Conservation (phyloP, 352 stramenopile species). For the Pelagophyceae sp. region DNA sequence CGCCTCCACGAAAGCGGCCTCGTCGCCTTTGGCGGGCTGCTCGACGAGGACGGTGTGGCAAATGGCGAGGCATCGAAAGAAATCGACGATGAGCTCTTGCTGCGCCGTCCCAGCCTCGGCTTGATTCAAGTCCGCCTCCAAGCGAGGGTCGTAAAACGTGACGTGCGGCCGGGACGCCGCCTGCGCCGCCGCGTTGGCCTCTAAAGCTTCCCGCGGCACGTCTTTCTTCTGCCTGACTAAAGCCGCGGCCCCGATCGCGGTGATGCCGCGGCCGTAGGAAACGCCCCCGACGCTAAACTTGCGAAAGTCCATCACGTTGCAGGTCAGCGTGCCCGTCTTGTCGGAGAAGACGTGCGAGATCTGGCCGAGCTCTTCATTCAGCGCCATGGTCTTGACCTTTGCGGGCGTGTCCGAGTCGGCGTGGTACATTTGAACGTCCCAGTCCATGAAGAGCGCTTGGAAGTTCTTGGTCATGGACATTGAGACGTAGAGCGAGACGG, state of each 20-base stretch:
- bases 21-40: too few species aligned
- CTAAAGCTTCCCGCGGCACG: conserved; percentile 48
- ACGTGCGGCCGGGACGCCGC: conserved; percentile 50
- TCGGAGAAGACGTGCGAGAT: conserved; percentile 88
- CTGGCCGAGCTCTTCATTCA: conserved; percentile 85
- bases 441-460: conserved; percentile 69
- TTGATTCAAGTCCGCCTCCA: conserved; percentile 23
- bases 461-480: conserved; percentile 85
- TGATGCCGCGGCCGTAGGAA: conserved; percentile 44
- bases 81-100: conserved; percentile 13
- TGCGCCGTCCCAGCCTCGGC: conserved; percentile 1
- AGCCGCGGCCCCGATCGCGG: conserved; percentile 18
- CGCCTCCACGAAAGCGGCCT: too few species aligned
- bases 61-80: too few species aligned
- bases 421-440: conserved; percentile 78
- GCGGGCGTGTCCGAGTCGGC: conserved; percentile 68
- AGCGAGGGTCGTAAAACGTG: conserved; percentile 23
- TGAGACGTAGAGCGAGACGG: conserved; percentile 86
- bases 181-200: conserved; percentile 61
- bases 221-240: conserved; percentile 53
- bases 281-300: conserved; percentile 79
- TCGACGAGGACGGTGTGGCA: too few species aligned
- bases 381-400: conserved; percentile 73
- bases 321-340: conserved; percentile 88
- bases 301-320: conserved; percentile 89